phyloP scores from a whole-genome alignment of 83 land plant genomes.

The Picea engelmannii region DNA sequence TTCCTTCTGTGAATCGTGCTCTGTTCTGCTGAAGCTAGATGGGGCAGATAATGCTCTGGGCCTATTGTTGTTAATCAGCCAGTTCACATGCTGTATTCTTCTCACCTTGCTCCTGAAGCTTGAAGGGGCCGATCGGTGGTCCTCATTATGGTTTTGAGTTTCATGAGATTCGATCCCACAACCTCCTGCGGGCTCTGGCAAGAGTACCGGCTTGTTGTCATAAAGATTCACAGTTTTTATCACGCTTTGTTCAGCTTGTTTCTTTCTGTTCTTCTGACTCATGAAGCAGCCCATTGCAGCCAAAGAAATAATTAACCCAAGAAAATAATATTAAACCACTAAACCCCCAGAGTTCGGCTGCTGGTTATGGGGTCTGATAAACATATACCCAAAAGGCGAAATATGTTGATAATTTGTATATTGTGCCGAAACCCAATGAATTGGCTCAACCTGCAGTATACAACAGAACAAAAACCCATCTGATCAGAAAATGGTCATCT shows the following conservation, averaged over 20 bases:
- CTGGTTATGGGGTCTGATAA: not conserved
- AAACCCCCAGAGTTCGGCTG: not conserved
- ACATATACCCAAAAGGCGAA: not conserved
- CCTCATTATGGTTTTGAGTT: constrained; percentile 22
- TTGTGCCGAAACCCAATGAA: not conserved
- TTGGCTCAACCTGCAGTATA: constrained; percentile 4
- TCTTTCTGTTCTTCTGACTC: constrained; percentile 53
- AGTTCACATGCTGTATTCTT: constrained; percentile 31
- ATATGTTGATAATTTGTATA: not conserved
- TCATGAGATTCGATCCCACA: constrained; percentile 14
- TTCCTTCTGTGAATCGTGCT: constrained; percentile 39
- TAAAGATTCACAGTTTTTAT: constrained; percentile 22
- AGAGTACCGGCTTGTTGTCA: constrained; percentile 30
- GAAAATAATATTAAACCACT: not conserved
- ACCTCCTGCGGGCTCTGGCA: constrained; percentile 55
- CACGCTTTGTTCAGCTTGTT: constrained; percentile 25
- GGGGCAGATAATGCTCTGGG: constrained; percentile 66
- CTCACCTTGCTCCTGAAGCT: constrained; percentile 59
- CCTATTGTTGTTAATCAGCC: constrained; percentile 23
- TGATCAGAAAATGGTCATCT: constrained; percentile 10
- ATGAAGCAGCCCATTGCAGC: constrained; percentile 68
- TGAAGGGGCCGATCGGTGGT: constrained; percentile 71
- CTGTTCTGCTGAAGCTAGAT: constrained; percentile 51
- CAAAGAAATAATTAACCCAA: constrained; percentile 2
- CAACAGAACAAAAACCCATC: not conserved